These are phyloP conservation scores for Colletotrichum orbiculare DNA, from an alignment of 2,329 filamentous ascomycete genomes.

Conservation along the genomic window DNA sequence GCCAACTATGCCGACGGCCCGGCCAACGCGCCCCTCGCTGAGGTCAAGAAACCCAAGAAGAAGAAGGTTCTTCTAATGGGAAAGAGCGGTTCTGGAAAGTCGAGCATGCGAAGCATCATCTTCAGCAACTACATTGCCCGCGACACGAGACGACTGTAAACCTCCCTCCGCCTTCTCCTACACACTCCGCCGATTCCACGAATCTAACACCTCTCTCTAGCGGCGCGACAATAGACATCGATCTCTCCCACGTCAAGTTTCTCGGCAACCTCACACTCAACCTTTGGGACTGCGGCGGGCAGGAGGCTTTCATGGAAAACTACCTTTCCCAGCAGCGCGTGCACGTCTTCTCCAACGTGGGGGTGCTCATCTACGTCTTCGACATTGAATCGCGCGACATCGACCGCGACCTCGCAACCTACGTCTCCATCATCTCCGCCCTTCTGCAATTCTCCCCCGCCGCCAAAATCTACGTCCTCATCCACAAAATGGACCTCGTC, in stretches of 20 bases:
- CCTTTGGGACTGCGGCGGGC: slow-evolving; percentile 98
- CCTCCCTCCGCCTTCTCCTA: slow-evolving; percentile 21
- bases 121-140: slow-evolving; percentile 99
- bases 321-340: slow-evolving; percentile 95
- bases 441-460: slow-evolving; percentile 84
- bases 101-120: slow-evolving; percentile 98
- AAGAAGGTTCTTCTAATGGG: slow-evolving; percentile 92
- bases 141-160: slow-evolving; percentile 85
- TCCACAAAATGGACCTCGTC: slow-evolving; percentile 99
- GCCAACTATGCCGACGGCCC: slow-evolving; percentile 10
- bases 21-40: slow-evolving; percentile 40
- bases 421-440: slow-evolving; percentile 89
- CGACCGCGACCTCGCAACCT: slow-evolving; percentile 91
- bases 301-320: slow-evolving; percentile 99
- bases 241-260: slow-evolving; percentile 98
- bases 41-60: slow-evolving; percentile 79
- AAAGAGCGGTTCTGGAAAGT: slow-evolving; percentile 97
- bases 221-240: slow-evolving; percentile 97
- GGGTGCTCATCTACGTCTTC: slow-evolving; percentile 98
- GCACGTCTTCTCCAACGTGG: slow-evolving; percentile 96
- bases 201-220: slow-evolving; percentile 44
- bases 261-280: slow-evolving; percentile 97
- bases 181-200: neutral
- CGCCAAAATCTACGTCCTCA: slow-evolving; percentile 91
- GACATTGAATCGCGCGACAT: slow-evolving; percentile 97